Conservation (phyloP, 768 basidiomycete species). For the Lentinula detonsa region DNA sequence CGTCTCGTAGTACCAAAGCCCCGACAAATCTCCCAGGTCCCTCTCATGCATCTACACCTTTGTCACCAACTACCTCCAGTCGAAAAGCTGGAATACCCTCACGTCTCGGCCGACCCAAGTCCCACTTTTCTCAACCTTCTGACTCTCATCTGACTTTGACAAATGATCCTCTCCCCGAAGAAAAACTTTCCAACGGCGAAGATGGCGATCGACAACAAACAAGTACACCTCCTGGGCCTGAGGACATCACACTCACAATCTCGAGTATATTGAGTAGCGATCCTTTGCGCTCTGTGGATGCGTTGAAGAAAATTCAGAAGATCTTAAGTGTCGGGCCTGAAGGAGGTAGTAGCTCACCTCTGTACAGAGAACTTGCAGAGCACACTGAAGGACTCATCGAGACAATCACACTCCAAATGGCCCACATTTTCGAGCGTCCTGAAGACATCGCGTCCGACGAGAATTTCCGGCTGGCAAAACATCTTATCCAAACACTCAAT, state of each 20-base stretch:
- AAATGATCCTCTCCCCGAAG: neutral
- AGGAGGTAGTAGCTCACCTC: conserved; percentile 56
- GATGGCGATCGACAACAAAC: neutral
- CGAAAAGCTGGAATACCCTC: conserved; percentile 72
- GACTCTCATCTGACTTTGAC: conserved; percentile 11
- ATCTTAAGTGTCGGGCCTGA: conserved; percentile 76
- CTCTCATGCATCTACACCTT: conserved; percentile 22
- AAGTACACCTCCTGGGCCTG: conserved; percentile 18
- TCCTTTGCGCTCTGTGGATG: conserved; percentile 81
- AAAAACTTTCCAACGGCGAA: neutral
- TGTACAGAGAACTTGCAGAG: conserved; percentile 74
- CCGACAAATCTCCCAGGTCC: conserved; percentile 30
- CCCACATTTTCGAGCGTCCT: conserved; percentile 82
- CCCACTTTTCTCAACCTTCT: conserved; percentile 30
- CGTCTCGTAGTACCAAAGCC: conserved; percentile 38
- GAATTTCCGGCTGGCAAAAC: conserved; percentile 93
- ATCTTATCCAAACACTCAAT: conserved; percentile 93
- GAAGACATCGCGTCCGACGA: conserved; percentile 68
- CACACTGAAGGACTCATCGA: conserved; percentile 83
- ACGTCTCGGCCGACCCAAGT: conserved; percentile 61
- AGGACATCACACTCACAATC: conserved; percentile 75
- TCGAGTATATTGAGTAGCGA: conserved; percentile 89
- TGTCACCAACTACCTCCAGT: conserved; percentile 38
- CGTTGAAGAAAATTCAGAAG: conserved; percentile 88
- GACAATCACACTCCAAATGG: conserved; percentile 87